A percentile compares a stretch with the other conserved stretches of the same genome.
Evolutionary conservation across 257 asterid species (phyloP).

Genomic region (Solanum etuberosum): DNA sequence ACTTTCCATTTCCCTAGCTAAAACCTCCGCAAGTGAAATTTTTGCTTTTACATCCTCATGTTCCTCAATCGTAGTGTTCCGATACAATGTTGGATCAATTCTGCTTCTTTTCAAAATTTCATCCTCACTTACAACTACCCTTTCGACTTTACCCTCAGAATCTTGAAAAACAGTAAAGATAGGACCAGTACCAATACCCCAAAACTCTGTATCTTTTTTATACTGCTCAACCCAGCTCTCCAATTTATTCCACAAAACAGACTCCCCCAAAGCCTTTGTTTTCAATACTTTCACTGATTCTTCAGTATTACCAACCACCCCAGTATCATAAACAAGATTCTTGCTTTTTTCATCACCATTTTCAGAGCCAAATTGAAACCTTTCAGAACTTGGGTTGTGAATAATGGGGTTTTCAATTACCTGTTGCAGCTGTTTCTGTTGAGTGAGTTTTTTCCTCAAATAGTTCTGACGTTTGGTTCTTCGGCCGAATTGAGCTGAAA

Average conservation of each 20-base stretch:
- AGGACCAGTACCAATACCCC: constrained; percentile 80
- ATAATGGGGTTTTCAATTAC: constrained; percentile 22
- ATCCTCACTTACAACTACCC: constrained; percentile 72
- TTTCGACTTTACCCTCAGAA: constrained; percentile 50
- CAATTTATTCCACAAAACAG: constrained; percentile 51
- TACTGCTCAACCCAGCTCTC: constrained; percentile 84
- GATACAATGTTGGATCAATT: constrained; percentile 19
- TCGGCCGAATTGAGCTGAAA: constrained; percentile 51
- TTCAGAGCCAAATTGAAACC: constrained; percentile 7
- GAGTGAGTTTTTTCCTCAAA: constrained; percentile 61
- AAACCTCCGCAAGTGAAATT: constrained; percentile 49
- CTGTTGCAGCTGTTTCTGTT: constrained; percentile 45
- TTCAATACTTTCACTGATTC: constrained; percentile 10
- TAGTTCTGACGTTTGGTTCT: constrained; percentile 49
- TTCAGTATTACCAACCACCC: neutral
- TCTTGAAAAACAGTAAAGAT: constrained; percentile 57
- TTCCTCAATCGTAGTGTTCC: constrained; percentile 23
- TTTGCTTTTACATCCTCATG: constrained; percentile 37
- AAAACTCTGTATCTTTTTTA: constrained; percentile 57
- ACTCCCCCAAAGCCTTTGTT: constrained; percentile 34
- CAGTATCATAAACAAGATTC: constrained; percentile 13
- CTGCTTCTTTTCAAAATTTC: constrained; percentile 58
- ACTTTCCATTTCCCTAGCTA: constrained; percentile 64
- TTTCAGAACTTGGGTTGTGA: constrained; percentile 20
- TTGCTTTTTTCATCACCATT: constrained; percentile 5